These are phyloP conservation scores for Saccharomycopsis selenospora DNA, from an alignment of 805 yeast species.

Conservation along the genomic window DNA sequence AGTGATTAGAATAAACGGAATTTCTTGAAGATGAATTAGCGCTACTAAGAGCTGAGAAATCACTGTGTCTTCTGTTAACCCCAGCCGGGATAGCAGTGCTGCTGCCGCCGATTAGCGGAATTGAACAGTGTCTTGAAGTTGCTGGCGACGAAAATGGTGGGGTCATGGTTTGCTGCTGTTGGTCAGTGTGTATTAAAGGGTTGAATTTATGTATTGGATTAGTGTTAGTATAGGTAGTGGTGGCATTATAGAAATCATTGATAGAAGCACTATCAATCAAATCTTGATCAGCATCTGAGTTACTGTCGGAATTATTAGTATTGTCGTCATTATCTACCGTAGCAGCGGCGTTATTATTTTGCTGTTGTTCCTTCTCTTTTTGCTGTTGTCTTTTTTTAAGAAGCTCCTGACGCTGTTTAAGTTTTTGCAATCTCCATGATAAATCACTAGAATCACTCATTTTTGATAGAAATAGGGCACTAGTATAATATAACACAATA, in stretches of 20 bases:
- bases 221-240: slow-evolving; percentile 12
- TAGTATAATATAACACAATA: too few species aligned
- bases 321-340: background rate
- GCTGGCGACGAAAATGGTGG: background rate
- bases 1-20: background rate
- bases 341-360: background rate
- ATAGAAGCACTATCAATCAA: background rate
- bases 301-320: background rate
- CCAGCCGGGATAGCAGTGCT: background rate
- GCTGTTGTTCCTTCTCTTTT: too few species aligned
- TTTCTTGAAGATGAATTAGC: background rate
- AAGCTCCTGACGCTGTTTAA: slow-evolving; percentile 14
- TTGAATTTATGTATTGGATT: slow-evolving; percentile 13
- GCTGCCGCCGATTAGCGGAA: background rate
- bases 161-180: background rate
- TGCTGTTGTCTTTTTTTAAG: slow-evolving; percentile 7
- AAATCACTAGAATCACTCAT: slow-evolving; percentile 8
- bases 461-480: too few species aligned
- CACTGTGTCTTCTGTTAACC: slow-evolving; percentile 1
- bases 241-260: background rate
- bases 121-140: background rate
- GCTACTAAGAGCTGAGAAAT: slow-evolving; percentile 1
- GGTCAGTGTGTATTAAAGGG: slow-evolving; percentile 5
- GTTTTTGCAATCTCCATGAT: slow-evolving; percentile 19
- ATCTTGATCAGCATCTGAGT: background rate